Percentiles rank a stretch among this genome's conserved stretches.
Evolutionary conservation across 2,329 filamentous ascomycete genomes (phyloP).

Genomic region (Calonectria hongkongensis): DNA sequence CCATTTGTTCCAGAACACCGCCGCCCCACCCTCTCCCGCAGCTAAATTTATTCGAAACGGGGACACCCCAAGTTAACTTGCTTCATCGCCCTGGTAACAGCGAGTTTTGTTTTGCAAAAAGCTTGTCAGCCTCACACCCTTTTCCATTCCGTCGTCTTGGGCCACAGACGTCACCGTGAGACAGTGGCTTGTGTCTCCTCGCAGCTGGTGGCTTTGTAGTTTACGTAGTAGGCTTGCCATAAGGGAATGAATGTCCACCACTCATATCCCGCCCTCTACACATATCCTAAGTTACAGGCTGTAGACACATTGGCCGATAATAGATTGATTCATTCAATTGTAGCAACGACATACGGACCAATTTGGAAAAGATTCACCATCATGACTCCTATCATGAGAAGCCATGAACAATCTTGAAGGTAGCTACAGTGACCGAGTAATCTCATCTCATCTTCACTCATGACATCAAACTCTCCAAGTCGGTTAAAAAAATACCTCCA

Average conservation of each 20-base stretch:
- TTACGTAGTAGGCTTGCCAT: not conserved
- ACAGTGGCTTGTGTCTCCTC: not conserved
- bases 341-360: conserved; percentile 18
- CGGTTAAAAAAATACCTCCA: conserved; percentile 3
- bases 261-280: too few species aligned
- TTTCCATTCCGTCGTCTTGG: not conserved
- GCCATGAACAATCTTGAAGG: not conserved
- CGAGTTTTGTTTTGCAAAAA: not conserved
- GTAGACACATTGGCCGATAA: not conserved
- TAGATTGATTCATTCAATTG: too few species aligned
- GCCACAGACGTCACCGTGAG: not conserved
- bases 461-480: too few species aligned
- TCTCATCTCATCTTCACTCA: not conserved
- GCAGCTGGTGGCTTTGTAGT: not conserved
- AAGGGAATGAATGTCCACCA: not conserved
- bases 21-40: conserved; percentile 24
- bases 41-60: not conserved
- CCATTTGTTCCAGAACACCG: conserved; percentile 10
- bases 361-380: conserved; percentile 7
- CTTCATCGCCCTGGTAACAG: conserved; percentile 34
- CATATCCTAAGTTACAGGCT: not conserved
- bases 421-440: too few species aligned
- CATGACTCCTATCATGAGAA: conserved; percentile 11
- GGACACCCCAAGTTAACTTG: conserved; percentile 4
- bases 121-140: not conserved